Conservation (phyloP, 2,329 filamentous ascomycete genomes). For the Colletotrichum sp. region DNA sequence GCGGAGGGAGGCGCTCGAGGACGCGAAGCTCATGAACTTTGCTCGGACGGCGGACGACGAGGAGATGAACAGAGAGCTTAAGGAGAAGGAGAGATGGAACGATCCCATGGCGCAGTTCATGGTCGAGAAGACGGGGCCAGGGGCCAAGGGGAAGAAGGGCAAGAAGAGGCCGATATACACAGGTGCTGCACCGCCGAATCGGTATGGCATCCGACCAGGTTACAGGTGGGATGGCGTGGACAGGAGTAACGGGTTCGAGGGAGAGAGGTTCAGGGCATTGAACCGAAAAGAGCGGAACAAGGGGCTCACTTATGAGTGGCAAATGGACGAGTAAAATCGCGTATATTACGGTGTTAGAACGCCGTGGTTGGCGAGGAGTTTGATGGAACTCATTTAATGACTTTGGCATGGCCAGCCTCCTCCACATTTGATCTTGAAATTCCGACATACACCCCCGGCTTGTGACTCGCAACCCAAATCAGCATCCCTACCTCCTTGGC, state of each 20-base stretch:
- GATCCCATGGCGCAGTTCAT: conserved; percentile 90
- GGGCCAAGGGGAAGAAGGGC: conserved; percentile 29
- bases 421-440: not conserved
- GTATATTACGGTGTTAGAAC: not conserved
- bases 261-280: conserved; percentile 86
- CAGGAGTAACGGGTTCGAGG: conserved; percentile 91
- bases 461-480: not conserved
- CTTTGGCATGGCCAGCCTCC: not conserved
- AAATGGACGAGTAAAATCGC: conserved; percentile 80
- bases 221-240: conserved; percentile 98
- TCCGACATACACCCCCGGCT: not conserved
- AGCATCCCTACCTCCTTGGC: not conserved
- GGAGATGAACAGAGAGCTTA: conserved; percentile 84
- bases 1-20: conserved; percentile 72
- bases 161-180: conserved; percentile 71
- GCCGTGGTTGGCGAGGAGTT: not conserved
- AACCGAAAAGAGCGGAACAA: conserved; percentile 80
- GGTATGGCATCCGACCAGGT: conserved; percentile 91
- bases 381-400: not conserved
- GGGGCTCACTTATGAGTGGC: conserved; percentile 89
- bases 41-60: conserved; percentile 84
- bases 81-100: conserved; percentile 82
- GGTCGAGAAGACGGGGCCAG: conserved; percentile 47
- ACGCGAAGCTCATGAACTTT: conserved; percentile 82
- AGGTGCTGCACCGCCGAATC: conserved; percentile 84